Percentiles rank a stretch among this genome's conserved stretches.
Conservation (phyloP, 2,329 filamentous ascomycete genomes). For the Fusarium succisae region DNA sequence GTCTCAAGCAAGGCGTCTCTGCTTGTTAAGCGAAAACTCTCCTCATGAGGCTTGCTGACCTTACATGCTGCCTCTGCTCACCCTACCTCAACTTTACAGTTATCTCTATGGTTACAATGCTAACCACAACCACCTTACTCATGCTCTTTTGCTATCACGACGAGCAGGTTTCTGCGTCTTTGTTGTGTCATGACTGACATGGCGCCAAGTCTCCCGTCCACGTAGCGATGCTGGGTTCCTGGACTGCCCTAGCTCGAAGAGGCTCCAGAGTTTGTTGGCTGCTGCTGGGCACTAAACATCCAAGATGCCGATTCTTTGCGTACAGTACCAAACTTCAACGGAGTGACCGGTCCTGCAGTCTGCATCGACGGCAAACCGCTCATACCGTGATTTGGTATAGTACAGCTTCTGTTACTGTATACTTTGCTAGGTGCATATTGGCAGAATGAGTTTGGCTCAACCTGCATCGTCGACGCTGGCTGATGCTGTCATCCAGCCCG, state of each 20-base stretch:
- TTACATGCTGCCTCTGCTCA: conserved; percentile 5
- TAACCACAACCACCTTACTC: conserved; percentile 15
- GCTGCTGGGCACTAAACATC: conserved; percentile 15
- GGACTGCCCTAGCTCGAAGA: conserved; percentile 10
- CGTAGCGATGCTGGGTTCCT: conserved; percentile 31
- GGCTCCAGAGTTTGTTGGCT: conserved; percentile 26
- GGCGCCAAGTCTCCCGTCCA: conserved; percentile 29
- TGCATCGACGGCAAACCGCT: conserved; percentile 31
- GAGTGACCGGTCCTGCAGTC: conserved; percentile 22
- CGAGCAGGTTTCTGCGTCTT: conserved; percentile 35
- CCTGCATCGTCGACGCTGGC: conserved; percentile 8
- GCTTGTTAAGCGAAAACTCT: conserved; percentile 25
- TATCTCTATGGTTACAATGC: conserved; percentile 28
- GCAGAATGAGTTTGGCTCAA: conserved; percentile 3
- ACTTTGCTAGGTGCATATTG: conserved; percentile 26
- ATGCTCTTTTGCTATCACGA: conserved; percentile 14
- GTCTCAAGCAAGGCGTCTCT: conserved; percentile 31
- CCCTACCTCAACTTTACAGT: conserved; percentile 8
- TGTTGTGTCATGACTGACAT: conserved; percentile 27
- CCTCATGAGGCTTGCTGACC: conserved; percentile 22
- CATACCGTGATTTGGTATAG: conserved; percentile 18
- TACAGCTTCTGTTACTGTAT: conserved; percentile 21
- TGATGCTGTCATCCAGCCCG: conserved; percentile 21
- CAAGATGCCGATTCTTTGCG: conserved; percentile 18
- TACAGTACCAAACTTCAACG: conserved; percentile 11